These are phyloP conservation scores for Platismatia glauca DNA, from an alignment of 495 filamentous ascomycete genomes.

Conservation along the genomic window DNA sequence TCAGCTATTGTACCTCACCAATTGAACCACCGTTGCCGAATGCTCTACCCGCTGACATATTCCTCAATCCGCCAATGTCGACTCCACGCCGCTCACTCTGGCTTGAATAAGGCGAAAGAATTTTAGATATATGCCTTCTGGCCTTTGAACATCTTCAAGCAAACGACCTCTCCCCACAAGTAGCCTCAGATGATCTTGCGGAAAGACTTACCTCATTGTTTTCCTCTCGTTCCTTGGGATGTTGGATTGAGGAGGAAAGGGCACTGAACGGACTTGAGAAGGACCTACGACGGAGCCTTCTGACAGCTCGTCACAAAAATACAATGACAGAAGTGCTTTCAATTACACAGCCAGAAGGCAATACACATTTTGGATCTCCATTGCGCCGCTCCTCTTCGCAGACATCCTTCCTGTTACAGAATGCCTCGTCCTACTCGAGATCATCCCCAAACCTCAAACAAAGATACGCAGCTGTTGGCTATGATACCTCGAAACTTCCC, in stretches of 20 bases:
- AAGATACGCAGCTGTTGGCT: slow-evolving; percentile 28
- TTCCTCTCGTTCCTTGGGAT: slow-evolving; percentile 9
- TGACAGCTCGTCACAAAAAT: neutral
- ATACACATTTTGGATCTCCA: slow-evolving; percentile 35
- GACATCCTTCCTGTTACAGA: slow-evolving; percentile 35
- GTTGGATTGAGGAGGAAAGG: slow-evolving; percentile 16
- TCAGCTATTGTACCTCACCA: neutral
- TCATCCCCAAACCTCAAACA: slow-evolving; percentile 28
- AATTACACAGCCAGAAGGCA: slow-evolving; percentile 30
- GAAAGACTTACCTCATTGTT: slow-evolving; percentile 8
- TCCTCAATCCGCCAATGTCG: neutral
- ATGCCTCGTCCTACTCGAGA: slow-evolving; percentile 29
- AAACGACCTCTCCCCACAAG: neutral
- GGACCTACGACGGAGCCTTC: neutral
- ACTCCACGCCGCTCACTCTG: neutral
- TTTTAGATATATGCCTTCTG: neutral
- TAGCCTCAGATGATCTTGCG: slow-evolving; percentile 18
- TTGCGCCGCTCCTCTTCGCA: slow-evolving; percentile 37
- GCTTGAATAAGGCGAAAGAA: neutral
- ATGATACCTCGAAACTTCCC: slow-evolving; percentile 30
- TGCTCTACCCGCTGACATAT: neutral
- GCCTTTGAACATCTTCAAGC: neutral
- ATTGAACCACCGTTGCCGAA: neutral
- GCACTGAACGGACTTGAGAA: neutral
- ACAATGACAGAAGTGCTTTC: slow-evolving; percentile 41